Conservation (phyloP, 805 yeast genomes). For the Candida maris region DNA sequence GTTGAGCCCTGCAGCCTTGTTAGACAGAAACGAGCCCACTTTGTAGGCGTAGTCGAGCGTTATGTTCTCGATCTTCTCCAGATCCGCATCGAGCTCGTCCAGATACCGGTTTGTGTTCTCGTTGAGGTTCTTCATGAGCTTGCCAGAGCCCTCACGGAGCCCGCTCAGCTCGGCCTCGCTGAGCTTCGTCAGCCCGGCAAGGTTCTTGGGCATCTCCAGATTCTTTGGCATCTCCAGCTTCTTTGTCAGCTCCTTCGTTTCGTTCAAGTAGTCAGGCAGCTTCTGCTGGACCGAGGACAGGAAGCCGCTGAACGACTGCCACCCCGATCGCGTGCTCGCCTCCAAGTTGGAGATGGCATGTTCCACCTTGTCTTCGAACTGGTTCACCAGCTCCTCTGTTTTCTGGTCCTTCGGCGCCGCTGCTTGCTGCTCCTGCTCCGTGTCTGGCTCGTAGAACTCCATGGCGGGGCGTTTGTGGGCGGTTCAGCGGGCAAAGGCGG, state of each 20-base stretch:
- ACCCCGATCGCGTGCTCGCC: slow-evolving; percentile 34
- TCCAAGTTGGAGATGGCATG: slow-evolving; percentile 44
- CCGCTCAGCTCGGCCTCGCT: slow-evolving; percentile 25
- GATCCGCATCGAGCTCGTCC: slow-evolving; percentile 67
- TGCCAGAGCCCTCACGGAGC: slow-evolving; percentile 23
- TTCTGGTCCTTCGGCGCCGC: slow-evolving; percentile 34
- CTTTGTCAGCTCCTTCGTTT: slow-evolving; percentile 22
- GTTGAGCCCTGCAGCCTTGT: slow-evolving; percentile 16
- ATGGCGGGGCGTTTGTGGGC: too few species aligned
- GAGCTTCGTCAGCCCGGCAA: slow-evolving; percentile 13
- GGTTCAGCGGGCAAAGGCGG: too few species aligned
- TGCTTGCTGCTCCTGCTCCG: slow-evolving; percentile 20
- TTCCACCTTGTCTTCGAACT: slow-evolving; percentile 42
- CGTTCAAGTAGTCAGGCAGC: slow-evolving; percentile 31
- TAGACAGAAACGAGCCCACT: slow-evolving; percentile 51
- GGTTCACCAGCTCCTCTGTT: slow-evolving; percentile 56
- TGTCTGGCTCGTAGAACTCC: slow-evolving; percentile 31
- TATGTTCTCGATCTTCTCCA: slow-evolving; percentile 68
- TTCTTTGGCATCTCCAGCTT: slow-evolving; percentile 18
- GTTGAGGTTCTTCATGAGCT: slow-evolving; percentile 25
- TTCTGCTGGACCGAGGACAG: slow-evolving; percentile 31
- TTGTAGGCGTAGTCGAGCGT: slow-evolving; percentile 60
- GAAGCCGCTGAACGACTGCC: slow-evolving; percentile 34
- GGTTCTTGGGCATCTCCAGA: slow-evolving; percentile 15
- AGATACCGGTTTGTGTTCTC: slow-evolving; percentile 57